Conservation (phyloP, 1,284 basidiomycete species). For the Xerocomus amazonicus region DNA sequence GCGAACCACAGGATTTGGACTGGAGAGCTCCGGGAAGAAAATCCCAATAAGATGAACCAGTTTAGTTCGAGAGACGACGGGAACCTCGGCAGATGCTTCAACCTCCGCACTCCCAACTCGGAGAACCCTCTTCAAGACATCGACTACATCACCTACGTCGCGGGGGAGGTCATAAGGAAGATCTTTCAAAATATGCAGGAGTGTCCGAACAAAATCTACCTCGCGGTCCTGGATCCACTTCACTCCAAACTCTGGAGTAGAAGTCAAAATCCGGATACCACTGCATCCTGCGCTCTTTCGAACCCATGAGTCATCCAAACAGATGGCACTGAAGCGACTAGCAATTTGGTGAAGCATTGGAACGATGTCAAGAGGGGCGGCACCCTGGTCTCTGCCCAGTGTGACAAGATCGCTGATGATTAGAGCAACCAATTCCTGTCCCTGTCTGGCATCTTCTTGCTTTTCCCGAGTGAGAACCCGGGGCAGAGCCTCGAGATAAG, state of each 20-base stretch:
- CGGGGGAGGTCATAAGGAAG: slow-evolving; percentile 88
- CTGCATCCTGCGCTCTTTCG: slow-evolving; percentile 84
- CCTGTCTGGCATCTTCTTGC: slow-evolving; percentile 54
- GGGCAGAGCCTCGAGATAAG: slow-evolving; percentile 76
- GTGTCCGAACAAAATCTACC: slow-evolving; percentile 86
- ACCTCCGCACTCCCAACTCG: slow-evolving; percentile 62
- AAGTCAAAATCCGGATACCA: slow-evolving; percentile 78
- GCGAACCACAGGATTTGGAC: slow-evolving; percentile 84
- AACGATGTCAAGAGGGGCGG: slow-evolving; percentile 52
- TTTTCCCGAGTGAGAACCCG: slow-evolving; percentile 67
- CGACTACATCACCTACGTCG: slow-evolving; percentile 77
- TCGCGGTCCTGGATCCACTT: slow-evolving; percentile 89
- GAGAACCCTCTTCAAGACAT: slow-evolving; percentile 78
- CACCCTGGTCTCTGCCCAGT: slow-evolving; percentile 46
- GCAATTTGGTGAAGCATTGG: slow-evolving; percentile 75
- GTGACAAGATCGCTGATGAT: slow-evolving; percentile 70
- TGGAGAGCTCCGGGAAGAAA: slow-evolving; percentile 88
- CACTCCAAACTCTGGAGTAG: slow-evolving; percentile 66
- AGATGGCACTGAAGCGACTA: slow-evolving; percentile 76
- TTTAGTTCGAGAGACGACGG: slow-evolving; percentile 48
- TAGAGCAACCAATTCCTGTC: slow-evolving; percentile 55
- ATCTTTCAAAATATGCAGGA: slow-evolving; percentile 94
- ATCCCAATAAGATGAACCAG: slow-evolving; percentile 72
- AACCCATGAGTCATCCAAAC: slow-evolving; percentile 86
- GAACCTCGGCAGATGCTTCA: slow-evolving; percentile 41